phyloP scores from a whole-genome alignment of 116 monocot genomes.

The Trichopus zeylanicus region DNA sequence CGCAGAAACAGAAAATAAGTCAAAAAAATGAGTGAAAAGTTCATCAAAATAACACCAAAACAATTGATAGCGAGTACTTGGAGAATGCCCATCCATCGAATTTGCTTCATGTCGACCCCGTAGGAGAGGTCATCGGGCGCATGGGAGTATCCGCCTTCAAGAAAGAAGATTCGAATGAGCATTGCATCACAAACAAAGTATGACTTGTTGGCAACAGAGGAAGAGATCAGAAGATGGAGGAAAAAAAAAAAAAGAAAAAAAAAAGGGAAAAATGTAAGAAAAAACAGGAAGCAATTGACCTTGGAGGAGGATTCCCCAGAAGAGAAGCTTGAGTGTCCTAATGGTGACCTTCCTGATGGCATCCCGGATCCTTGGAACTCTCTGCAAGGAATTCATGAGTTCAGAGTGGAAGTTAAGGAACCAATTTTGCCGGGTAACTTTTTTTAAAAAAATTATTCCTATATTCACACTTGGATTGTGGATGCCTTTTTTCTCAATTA shows the following conservation, averaged over 20 bases:
- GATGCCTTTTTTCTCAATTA: too few species aligned
- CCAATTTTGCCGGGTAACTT: background rate
- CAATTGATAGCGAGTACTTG: background rate
- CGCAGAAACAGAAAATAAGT: background rate
- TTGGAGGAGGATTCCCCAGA: conserved; percentile 22
- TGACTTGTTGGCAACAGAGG: background rate
- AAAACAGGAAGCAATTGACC: conserved; percentile 8
- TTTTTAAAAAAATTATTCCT: too few species aligned
- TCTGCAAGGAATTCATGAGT: background rate
- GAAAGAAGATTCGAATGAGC: too few species aligned
- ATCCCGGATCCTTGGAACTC: background rate
- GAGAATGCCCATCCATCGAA: conserved; percentile 3
- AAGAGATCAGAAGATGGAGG: background rate
- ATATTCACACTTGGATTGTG: too few species aligned
- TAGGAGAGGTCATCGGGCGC: conserved; percentile 3
- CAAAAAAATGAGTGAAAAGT: too few species aligned
- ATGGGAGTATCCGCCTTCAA: background rate
- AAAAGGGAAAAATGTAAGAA: too few species aligned
- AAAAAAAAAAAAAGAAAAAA: too few species aligned
- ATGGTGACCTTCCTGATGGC: background rate
- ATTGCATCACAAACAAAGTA: too few species aligned
- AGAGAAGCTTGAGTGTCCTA: background rate
- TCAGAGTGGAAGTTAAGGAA: background rate
- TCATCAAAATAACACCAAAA: background rate
- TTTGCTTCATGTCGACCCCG: conserved; percentile 6